A percentile compares a stretch with the other conserved stretches of the same genome.
These are phyloP conservation scores for Sclerotinia glacialis DNA, from an alignment of 2,329 filamentous ascomycete species.

Conservation along the genomic window DNA sequence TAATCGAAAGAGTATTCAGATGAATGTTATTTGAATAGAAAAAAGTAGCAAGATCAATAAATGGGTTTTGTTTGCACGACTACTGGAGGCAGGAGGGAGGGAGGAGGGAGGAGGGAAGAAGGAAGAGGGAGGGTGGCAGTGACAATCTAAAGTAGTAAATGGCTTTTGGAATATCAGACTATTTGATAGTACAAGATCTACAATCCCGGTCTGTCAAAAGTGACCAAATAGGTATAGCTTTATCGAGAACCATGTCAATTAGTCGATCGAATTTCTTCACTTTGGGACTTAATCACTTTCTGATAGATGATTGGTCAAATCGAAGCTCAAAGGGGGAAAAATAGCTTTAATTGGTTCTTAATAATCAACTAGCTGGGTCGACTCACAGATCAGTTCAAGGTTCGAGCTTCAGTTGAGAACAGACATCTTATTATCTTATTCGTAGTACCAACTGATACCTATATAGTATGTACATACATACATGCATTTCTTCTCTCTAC, in stretches of 20 bases:
- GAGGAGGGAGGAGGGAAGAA: too few species aligned
- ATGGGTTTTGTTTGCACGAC: not conserved
- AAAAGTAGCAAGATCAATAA: not conserved
- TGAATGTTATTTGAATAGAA: not conserved
- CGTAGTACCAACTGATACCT: too few species aligned
- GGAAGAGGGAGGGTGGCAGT: not conserved
- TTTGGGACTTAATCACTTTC: not conserved
- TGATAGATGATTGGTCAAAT: not conserved
- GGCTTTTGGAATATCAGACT: not conserved
- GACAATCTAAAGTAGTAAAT: not conserved
- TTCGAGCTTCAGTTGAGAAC: not conserved
- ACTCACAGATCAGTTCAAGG: not conserved
- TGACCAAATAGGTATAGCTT: not conserved
- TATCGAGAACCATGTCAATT: constrained; percentile 2
- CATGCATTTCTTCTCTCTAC: not conserved
- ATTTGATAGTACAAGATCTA: constrained; percentile 6
- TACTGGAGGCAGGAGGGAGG: too few species aligned
- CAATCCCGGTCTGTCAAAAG: not conserved
- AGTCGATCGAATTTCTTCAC: not conserved
- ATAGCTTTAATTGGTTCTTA: not conserved
- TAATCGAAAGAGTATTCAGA: not conserved
- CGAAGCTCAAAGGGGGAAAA: accelerated
- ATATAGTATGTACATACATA: too few species aligned
- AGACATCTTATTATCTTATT: not conserved
- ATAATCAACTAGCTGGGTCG: not conserved